Conservation (phyloP, 176 grass and related monocot species). For the Bolboschoenus planiculmis region DNA sequence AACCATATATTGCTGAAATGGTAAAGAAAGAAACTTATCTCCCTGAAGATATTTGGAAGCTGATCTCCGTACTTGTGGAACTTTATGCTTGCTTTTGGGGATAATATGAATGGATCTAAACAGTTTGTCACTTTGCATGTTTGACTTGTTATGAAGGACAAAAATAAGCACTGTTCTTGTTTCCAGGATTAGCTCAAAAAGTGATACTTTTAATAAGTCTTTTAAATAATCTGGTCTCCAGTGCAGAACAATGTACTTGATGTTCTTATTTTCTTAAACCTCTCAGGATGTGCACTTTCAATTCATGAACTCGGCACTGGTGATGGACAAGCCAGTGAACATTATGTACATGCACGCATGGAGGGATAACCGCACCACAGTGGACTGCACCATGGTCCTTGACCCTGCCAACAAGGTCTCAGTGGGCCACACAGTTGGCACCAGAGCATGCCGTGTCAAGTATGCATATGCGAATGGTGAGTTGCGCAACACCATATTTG, state of each 20-base stretch:
- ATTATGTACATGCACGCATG: constrained; percentile 64
- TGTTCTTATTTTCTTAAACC: background rate
- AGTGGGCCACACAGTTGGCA: constrained; percentile 50
- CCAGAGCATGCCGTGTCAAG: constrained; percentile 55
- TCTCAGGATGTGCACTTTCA: constrained; percentile 77
- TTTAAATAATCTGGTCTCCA: background rate
- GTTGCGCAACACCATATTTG: constrained; percentile 54
- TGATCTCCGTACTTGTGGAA: background rate
- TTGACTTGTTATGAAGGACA: background rate
- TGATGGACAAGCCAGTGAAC: constrained; percentile 69
- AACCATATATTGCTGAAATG: background rate
- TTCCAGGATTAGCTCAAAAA: background rate
- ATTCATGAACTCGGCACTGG: constrained; percentile 70
- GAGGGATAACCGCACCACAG: constrained; percentile 31
- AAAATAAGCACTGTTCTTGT: background rate
- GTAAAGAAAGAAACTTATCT: background rate
- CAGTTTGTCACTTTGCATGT: background rate
- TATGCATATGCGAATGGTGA: constrained; percentile 68
- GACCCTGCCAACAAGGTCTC: constrained; percentile 72
- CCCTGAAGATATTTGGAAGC: background rate
- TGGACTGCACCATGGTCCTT: constrained; percentile 56
- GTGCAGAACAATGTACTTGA: background rate
- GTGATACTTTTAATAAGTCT: background rate
- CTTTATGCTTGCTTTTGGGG: background rate
- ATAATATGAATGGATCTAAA: background rate